phyloP scores from a whole-genome alignment of 768 basidiomycete species.

The Xerocomellus chrysenteron region DNA sequence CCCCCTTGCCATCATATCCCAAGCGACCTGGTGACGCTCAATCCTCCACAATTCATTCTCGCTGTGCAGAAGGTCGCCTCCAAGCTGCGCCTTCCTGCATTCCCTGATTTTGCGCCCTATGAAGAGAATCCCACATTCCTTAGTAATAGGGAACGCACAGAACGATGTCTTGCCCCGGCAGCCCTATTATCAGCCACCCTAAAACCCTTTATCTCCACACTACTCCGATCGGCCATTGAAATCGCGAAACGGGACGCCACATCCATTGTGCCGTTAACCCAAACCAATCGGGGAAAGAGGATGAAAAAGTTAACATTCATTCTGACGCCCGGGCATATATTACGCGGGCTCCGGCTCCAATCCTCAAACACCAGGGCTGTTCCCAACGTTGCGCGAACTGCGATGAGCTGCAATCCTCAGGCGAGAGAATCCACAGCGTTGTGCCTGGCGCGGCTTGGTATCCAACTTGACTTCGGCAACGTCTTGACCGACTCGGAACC shows the following conservation, averaged over 20 bases:
- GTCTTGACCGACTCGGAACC: background rate
- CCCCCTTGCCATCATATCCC: conserved; percentile 18
- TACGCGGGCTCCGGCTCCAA: conserved; percentile 35
- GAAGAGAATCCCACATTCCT: conserved; percentile 10
- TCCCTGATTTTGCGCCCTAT: conserved; percentile 12
- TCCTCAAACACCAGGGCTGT: background rate
- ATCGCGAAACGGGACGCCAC: conserved; percentile 33
- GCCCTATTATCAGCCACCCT: conserved; percentile 38
- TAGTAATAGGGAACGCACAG: conserved; percentile 16
- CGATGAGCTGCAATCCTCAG: conserved; percentile 2
- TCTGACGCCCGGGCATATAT: conserved; percentile 40
- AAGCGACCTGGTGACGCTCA: conserved; percentile 21
- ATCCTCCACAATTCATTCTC: conserved; percentile 30
- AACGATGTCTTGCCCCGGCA: conserved; percentile 33
- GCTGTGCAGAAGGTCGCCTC: conserved; percentile 25
- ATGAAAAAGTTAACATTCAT: conserved; percentile 26
- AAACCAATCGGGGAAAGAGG: conserved; percentile 20
- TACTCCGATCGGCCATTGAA: conserved; percentile 36
- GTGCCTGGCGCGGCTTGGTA: conserved; percentile 33
- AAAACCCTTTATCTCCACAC: conserved; percentile 32
- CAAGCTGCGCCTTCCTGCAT: conserved; percentile 21
- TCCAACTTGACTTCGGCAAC: conserved; percentile 25
- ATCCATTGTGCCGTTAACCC: conserved; percentile 19
- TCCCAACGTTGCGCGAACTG: background rate
- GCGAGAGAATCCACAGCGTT: conserved; percentile 23